These are phyloP conservation scores for Stephanodiscus minutulus DNA, from an alignment of 108 stramenopile species.

Conservation along the genomic window DNA sequence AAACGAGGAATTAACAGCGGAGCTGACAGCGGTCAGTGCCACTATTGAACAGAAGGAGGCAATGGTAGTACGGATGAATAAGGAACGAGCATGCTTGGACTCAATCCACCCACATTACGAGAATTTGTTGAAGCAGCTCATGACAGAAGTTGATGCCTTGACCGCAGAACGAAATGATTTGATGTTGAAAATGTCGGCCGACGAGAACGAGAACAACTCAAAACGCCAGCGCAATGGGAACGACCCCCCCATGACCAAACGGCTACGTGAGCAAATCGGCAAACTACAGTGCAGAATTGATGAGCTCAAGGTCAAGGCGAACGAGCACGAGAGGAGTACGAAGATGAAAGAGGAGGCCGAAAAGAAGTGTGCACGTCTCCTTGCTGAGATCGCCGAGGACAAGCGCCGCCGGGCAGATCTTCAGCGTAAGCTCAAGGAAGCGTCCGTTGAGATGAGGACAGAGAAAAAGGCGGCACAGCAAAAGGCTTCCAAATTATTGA, in stretches of 20 bases:
- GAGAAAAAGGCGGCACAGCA: slow-evolving; percentile 63
- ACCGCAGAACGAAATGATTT: slow-evolving; percentile 46
- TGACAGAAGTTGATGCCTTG: slow-evolving; percentile 57
- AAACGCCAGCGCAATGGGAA: slow-evolving; percentile 30
- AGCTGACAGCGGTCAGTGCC: slow-evolving; percentile 53
- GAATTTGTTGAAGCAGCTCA: slow-evolving; percentile 47
- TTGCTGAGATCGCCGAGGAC: slow-evolving; percentile 57
- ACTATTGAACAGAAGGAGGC: slow-evolving; percentile 64
- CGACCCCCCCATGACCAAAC: slow-evolving; percentile 33
- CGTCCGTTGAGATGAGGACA: slow-evolving; percentile 41
- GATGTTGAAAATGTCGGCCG: slow-evolving; percentile 25
- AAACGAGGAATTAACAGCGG: slow-evolving; percentile 48
- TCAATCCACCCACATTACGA: slow-evolving; percentile 53
- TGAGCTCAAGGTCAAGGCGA: slow-evolving; percentile 49
- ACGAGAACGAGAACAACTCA: slow-evolving; percentile 9
- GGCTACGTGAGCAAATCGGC: slow-evolving; percentile 42
- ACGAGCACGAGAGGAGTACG: slow-evolving; percentile 55
- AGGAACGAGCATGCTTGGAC: slow-evolving; percentile 59
- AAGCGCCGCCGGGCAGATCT: slow-evolving; percentile 59
- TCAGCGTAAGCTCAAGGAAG: slow-evolving; percentile 60
- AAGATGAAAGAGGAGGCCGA: slow-evolving; percentile 59
- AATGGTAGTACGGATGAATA: slow-evolving; percentile 47
- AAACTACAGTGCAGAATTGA: slow-evolving; percentile 51
- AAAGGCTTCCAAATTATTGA: slow-evolving; percentile 55
- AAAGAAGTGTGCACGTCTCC: slow-evolving; percentile 50